These are phyloP conservation scores for Pseudogymnoascus sp. DNA, from an alignment of 2,329 filamentous ascomycete genomes.

Conservation along the genomic window DNA sequence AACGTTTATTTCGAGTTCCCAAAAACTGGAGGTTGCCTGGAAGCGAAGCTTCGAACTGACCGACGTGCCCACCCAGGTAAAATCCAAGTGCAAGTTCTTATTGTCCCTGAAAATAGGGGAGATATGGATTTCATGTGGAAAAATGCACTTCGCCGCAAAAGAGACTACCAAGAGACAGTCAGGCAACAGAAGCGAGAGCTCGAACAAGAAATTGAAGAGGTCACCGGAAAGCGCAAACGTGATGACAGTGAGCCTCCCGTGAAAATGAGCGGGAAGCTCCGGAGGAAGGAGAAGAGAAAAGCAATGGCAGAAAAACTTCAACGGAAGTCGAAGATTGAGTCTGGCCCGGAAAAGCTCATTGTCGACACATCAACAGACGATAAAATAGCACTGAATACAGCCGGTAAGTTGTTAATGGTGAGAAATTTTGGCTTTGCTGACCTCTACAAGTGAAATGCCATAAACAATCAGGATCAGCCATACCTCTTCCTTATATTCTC, in stretches of 20 bases:
- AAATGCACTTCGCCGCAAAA: constrained; percentile 55
- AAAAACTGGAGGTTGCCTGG: constrained; percentile 48
- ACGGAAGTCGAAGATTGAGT: neutral
- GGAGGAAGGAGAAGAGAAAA: constrained; percentile 26
- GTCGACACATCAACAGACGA: neutral
- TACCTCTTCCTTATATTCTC: constrained; percentile 13
- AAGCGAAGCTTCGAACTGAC: constrained; percentile 66
- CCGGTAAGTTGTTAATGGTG: constrained; percentile 28
- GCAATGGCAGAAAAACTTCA: constrained; percentile 17
- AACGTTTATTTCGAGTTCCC: constrained; percentile 67
- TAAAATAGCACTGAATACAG: constrained; percentile 25
- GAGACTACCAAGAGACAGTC: constrained; percentile 47
- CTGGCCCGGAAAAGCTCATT: neutral
- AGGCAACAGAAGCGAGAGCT: constrained; percentile 35
- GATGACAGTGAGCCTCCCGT: constrained; percentile 9
- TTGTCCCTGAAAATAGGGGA: constrained; percentile 26
- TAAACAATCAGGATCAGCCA: constrained; percentile 29
- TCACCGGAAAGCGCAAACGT: constrained; percentile 24
- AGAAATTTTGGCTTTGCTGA: neutral
- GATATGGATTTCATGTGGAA: constrained; percentile 43
- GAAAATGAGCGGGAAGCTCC: constrained; percentile 22
- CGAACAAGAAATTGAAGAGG: constrained; percentile 29
- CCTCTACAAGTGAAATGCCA: neutral
- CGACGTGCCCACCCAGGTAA: constrained; percentile 38
- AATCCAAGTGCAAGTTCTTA: constrained; percentile 50